Percentiles rank a stretch among this genome's conserved stretches.
phyloP scores from a whole-genome alignment of 306 rosid species.

The apple (Malus domestica) region ASM211411v1 NC_041802.1:4763501-4764000 shows the following conservation, averaged over 20 bases:
- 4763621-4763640: constrained; percentile 80
- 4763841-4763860: background rate
- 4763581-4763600: constrained; percentile 69
- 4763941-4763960: background rate
- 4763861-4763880: background rate
- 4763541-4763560: background rate
- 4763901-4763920: background rate
- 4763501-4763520: background rate
- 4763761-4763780: background rate
- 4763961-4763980: background rate
- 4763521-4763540: background rate
- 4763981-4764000: background rate
- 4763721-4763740: background rate
- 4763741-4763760: background rate
- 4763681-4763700: constrained; percentile 6
- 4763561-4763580: constrained; percentile 61
- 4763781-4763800: background rate
- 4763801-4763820: background rate
- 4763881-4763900: background rate
- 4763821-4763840: background rate
- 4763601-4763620: constrained; percentile 65
- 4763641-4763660: constrained; percentile 71
- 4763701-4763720: background rate
- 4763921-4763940: background rate
- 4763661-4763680: constrained; percentile 8